Conservation (phyloP, 1,139 yeast genomes). For the Pichia cactophila region DNA sequence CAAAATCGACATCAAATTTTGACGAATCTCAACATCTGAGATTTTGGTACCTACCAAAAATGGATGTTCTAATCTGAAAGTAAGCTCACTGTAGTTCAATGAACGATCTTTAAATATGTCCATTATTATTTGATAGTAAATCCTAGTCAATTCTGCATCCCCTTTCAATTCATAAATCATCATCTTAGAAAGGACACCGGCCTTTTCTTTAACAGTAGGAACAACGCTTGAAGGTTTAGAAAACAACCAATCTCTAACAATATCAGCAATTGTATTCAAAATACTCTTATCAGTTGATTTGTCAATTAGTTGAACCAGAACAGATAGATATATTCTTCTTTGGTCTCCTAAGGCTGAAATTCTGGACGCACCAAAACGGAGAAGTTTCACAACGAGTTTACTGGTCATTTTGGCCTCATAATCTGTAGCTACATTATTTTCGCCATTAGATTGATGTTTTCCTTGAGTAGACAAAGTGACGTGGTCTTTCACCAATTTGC, state of each 20-base stretch:
- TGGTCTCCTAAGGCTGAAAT: slow-evolving; percentile 87
- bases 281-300: slow-evolving; percentile 74
- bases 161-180: slow-evolving; percentile 86
- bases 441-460: slow-evolving; percentile 27
- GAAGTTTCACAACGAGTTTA: slow-evolving; percentile 62
- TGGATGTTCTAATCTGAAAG: slow-evolving; percentile 95
- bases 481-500: slow-evolving; percentile 84
- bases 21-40: slow-evolving; percentile 67
- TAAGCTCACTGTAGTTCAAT: slow-evolving; percentile 77
- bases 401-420: slow-evolving; percentile 76
- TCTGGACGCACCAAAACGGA: slow-evolving; percentile 72
- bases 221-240: slow-evolving; percentile 64
- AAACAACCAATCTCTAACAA: slow-evolving; percentile 87
- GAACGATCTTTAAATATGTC: slow-evolving; percentile 81
- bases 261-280: slow-evolving; percentile 64
- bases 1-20: slow-evolving; percentile 72
- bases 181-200: slow-evolving; percentile 91
- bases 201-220: slow-evolving; percentile 94
- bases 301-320: slow-evolving; percentile 85
- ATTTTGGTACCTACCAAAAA: slow-evolving; percentile 89
- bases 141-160: slow-evolving; percentile 69
- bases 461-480: slow-evolving; percentile 52
- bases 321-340: slow-evolving; percentile 76
- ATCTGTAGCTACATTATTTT: slow-evolving; percentile 32
- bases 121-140: slow-evolving; percentile 79